phyloP scores from a whole-genome alignment of 75 land plant species.

The Chamaecyparis obtusa region DNA sequence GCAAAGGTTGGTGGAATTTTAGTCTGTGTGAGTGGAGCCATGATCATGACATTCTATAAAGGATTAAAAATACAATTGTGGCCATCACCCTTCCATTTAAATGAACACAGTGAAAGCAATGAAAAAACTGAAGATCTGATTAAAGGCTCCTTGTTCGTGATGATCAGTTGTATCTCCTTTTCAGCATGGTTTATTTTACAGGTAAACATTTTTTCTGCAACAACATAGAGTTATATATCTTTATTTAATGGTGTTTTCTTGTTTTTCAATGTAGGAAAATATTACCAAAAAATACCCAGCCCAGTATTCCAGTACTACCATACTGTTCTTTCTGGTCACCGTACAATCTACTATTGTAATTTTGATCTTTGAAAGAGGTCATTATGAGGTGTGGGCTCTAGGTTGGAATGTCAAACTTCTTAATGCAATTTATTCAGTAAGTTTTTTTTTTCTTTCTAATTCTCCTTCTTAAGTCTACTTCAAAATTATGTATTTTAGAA shows the following conservation, averaged over 20 bases:
- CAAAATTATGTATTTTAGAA: too few relatives aligned
- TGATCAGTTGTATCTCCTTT: conserved; percentile 61
- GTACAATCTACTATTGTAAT: conserved; percentile 46
- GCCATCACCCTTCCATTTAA: neutral
- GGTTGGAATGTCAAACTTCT: conserved; percentile 25
- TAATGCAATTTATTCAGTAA: conserved; percentile 42
- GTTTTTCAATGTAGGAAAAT: conserved; percentile 25
- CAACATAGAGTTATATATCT: neutral
- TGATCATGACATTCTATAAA: conserved; percentile 41
- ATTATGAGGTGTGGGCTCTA: conserved; percentile 38
- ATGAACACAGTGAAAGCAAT: too few relatives aligned
- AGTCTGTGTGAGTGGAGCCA: conserved; percentile 41
- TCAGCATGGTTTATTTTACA: conserved; percentile 72
- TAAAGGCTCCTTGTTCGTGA: conserved; percentile 48
- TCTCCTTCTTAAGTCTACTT: too few relatives aligned
- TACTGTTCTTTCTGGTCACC: conserved; percentile 57
- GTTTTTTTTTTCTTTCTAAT: too few relatives aligned
- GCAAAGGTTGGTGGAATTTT: conserved; percentile 55
- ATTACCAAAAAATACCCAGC: conserved; percentile 53
- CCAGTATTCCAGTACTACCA: conserved; percentile 50
- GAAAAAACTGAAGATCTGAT: conserved; percentile 17
- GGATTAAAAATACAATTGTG: conserved; percentile 13
- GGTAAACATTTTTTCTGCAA: conserved; percentile 20
- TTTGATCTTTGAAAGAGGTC: conserved; percentile 21
- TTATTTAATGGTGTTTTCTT: too few relatives aligned